A percentile compares a stretch with the other conserved stretches of the same genome.
Evolutionary conservation across 2,329 filamentous ascomycete genomes (phyloP).

Genomic region (Claviceps arundinis): DNA sequence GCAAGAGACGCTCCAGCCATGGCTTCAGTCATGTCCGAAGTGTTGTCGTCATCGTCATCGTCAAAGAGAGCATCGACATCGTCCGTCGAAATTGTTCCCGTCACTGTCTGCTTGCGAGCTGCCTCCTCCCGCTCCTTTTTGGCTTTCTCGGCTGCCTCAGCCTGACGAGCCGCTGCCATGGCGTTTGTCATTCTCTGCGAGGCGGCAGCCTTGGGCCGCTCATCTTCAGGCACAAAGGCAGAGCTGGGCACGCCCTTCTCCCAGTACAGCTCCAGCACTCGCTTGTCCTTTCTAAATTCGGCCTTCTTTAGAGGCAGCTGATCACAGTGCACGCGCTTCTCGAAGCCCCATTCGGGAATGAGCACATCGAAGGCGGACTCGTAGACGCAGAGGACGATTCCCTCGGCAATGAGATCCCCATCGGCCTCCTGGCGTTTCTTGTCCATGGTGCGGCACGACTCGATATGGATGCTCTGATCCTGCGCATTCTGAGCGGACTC

Average conservation of each 20-base stretch:
- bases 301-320: slow-evolving; percentile 97
- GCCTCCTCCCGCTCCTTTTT: slow-evolving; percentile 84
- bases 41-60: slow-evolving; percentile 80
- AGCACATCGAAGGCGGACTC: slow-evolving; percentile 97
- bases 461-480: slow-evolving; percentile 97
- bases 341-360: slow-evolving; percentile 95
- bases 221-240: slow-evolving; percentile 90
- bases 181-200: slow-evolving; percentile 64
- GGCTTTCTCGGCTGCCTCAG: slow-evolving; percentile 67
- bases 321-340: slow-evolving; percentile 98
- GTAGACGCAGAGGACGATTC: slow-evolving; percentile 93
- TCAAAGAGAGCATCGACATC: slow-evolving; percentile 94
- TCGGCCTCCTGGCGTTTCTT: slow-evolving; percentile 75
- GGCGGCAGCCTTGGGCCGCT: slow-evolving; percentile 72
- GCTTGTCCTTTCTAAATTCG: slow-evolving; percentile 95
- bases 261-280: slow-evolving; percentile 94
- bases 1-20: slow-evolving; percentile 81
- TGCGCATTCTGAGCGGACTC: slow-evolving; percentile 95
- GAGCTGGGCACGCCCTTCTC: slow-evolving; percentile 98
- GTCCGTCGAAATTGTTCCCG: slow-evolving; percentile 83
- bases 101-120: slow-evolving; percentile 85
- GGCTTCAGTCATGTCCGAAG: slow-evolving; percentile 77
- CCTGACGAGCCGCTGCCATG: slow-evolving; percentile 62
- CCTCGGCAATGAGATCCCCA: slow-evolving; percentile 86
- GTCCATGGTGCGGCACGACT: slow-evolving; percentile 93